These are phyloP conservation scores for Solanum tacnaense DNA, from an alignment of 257 asterid genomes.

Conservation along the genomic window DNA sequence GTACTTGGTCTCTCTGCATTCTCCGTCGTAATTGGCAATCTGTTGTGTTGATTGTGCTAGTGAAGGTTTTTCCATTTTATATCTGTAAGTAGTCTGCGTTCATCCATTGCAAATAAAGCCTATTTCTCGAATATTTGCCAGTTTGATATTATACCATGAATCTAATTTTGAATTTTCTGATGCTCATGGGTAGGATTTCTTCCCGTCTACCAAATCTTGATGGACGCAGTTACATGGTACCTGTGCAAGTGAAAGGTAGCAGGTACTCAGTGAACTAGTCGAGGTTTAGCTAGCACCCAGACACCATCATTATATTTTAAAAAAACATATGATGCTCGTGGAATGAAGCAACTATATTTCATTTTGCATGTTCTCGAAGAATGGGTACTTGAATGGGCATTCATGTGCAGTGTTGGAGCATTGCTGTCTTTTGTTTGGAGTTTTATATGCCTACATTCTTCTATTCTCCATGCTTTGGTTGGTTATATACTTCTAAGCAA, in stretches of 20 bases:
- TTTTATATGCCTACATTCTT: neutral
- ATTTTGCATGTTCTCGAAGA: neutral
- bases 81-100: neutral
- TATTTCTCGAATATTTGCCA: neutral
- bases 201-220: neutral
- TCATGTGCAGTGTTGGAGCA: neutral
- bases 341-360: neutral
- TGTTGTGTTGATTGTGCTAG: conserved; percentile 63
- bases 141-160: neutral
- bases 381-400: neutral
- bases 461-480: neutral
- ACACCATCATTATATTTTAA: neutral
- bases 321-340: neutral
- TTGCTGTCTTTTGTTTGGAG: neutral
- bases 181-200: neutral
- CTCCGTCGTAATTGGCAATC: conserved; percentile 69
- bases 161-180: neutral
- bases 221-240: neutral
- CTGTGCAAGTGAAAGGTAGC: neutral
- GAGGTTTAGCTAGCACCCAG: neutral
- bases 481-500: neutral
- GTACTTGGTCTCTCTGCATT: conserved; percentile 70
- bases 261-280: neutral
- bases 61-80: conserved; percentile 2
- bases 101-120: neutral